Base-by-base conservation (phyloP, 768 basidiomycete genomes). In the Cubamyces lactineus region DNA sequence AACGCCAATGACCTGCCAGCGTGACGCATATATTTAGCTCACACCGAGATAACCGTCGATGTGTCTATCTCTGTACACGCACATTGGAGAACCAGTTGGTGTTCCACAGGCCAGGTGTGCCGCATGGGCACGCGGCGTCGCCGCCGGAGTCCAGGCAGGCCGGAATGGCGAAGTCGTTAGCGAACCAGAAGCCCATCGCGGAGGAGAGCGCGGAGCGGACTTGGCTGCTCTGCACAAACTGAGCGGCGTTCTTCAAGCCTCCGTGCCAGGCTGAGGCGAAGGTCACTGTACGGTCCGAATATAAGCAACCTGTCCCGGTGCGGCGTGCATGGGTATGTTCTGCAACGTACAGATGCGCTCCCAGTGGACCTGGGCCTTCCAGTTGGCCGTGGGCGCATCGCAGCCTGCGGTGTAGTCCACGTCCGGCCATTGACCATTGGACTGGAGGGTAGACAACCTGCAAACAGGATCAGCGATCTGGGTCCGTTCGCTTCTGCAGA, bases 351-450 rank as follows among this genome's bases (percentile, higher is more conserved):
- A 65, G 11, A 74, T 60, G 16, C 75, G 63, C 12, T 51, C 41
- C 74, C 85, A 88, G 64, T 89, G 86, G 1, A 64, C 70, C 70
- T 84, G 78, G 13, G 87, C 87, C 9, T 86, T 86, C 88, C 88
- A 90, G 66, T 86, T 89, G 5, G 87, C 86, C 9, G 82, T 78
- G 57, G 80, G 81, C 12, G 86, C 88, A 47, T 74, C 71, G 62
- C 88, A 90, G 4, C 87, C 88, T 21, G 84, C 76, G 0, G 83
- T 79, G 67, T 88, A 88, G 67, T 89, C 80, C 19, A 89, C 67
- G 66, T 83, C 81, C 3, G 83, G 81, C 85, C 85, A 86, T 68
- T 80, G 78, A 2, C 70, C 71, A 34, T 71, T 58, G 15, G 74
- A 17, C 19, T 77, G 77, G n/a, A 85, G 78, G 42, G 80, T 78